Base-by-base conservation (phyloP, 1,139 yeast genomes). In the Debaryomyces nepalensis region DNA sequence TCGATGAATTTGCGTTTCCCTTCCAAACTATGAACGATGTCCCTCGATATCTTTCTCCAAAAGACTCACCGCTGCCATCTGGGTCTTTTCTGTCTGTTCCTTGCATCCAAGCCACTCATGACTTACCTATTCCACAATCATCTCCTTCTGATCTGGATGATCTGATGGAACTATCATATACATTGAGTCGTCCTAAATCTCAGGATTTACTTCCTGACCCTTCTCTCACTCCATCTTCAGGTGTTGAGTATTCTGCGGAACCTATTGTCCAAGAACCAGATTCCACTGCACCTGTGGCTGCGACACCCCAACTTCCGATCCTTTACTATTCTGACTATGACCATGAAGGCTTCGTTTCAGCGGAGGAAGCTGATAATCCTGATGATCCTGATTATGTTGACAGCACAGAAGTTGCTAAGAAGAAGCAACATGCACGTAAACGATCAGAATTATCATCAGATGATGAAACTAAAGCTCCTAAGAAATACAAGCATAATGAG, bases 1-100 rank as follows among this genome's bases (percentile, higher is more conserved):
- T 30, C 14, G 12, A 27, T 14, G 33, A 30, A 30, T 30, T 18
- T n/a, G n/a, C 10, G 7, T 30, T 30, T n/a, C 33, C 33, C 8
- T 30, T 30, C n/a, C 18, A 18, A 18, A 16, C 5, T 19, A 30
- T 16, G 22, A 14, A 8, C 15, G 10, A 6, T 11, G 10, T 15
- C 15, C 19, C 32, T 27, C 32, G 4, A 5, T 4, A 5, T 16
- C 8, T 27, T 16, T 4, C 11, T 27, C 15, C 3, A 5, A 11
- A 5, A 14, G 11, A n/a, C 15, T 14, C 4, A 10, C 32, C 12
- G 19, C 15, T 14, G 11, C 6, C 9, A n/a, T n/a, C n/a, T n/a
- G n/a, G n/a, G n/a, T n/a, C n/a, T n/a, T n/a, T n/a, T n/a, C n/a
- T n/a, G n/a, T n/a, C n/a, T n/a, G n/a, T n/a, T n/a, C n/a, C n/a